Conservation (phyloP, 345 rosid species). For the Raphanus raphanistrum region DNA sequence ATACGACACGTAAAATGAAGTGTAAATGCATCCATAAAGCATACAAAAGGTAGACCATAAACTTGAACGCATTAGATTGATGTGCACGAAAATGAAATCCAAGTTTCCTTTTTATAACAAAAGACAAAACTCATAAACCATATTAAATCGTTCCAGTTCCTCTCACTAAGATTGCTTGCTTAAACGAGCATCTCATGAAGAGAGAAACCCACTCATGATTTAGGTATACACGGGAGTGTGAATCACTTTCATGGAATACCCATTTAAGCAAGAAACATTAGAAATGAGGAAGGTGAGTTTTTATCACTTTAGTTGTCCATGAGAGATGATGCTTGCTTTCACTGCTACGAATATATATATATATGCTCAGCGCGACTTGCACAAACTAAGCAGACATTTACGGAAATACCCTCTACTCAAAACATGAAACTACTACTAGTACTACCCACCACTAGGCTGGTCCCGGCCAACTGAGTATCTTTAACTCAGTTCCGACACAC, state of each 20-base stretch:
- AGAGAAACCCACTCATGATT: constrained; percentile 15
- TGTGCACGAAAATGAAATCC: constrained; percentile 28
- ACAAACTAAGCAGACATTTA: constrained; percentile 9
- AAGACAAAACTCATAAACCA: constrained; percentile 5
- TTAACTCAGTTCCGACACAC: constrained; percentile 11
- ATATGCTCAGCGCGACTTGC: constrained; percentile 11
- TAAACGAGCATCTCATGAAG: constrained; percentile 41
- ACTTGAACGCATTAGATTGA: constrained; percentile 39
- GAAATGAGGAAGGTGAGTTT: constrained; percentile 20
- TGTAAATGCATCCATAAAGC: constrained; percentile 8
- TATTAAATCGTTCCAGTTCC: constrained; percentile 25
- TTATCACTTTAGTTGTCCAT: constrained; percentile 7
- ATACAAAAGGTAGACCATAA: constrained; percentile 4
- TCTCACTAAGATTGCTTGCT: constrained; percentile 41
- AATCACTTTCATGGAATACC: constrained; percentile 39
- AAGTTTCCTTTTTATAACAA: neutral
- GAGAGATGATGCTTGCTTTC: constrained; percentile 5
- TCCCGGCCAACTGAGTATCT: constrained; percentile 15
- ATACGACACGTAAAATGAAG: constrained; percentile 32
- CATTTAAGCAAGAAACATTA: constrained; percentile 44
- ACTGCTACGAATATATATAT: neutral
- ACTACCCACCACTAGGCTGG: neutral
- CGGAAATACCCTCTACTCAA: constrained; percentile 18
- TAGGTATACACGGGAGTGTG: constrained; percentile 1
- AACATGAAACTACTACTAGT: constrained; percentile 9